Percentiles rank a stretch among this genome's conserved stretches.
Conservation (phyloP, 2,329 filamentous ascomycete species). For the Zymoseptoria tritici region DNA sequence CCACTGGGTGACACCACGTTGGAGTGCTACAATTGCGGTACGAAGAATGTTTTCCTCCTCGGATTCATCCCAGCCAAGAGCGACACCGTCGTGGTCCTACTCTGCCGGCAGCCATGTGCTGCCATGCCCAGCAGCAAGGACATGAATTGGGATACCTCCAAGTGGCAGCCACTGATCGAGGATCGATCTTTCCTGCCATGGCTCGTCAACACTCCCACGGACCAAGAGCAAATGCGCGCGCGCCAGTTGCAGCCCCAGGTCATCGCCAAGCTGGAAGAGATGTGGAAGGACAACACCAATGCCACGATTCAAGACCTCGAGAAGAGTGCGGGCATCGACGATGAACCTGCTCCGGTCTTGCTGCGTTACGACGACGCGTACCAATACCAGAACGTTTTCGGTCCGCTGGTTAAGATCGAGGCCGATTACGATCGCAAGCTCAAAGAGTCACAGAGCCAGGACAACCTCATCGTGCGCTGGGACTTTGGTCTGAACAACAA, state of each 20-base stretch:
- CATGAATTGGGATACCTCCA: slow-evolving; percentile 98
- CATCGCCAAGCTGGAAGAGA: slow-evolving; percentile 92
- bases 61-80: slow-evolving; percentile 98
- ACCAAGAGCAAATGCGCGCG: slow-evolving; percentile 91
- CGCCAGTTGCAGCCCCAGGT: slow-evolving; percentile 88
- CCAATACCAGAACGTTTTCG: slow-evolving; percentile 98
- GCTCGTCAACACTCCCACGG: slow-evolving; percentile 82
- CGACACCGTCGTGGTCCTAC: slow-evolving; percentile 91
- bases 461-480: slow-evolving; percentile 90
- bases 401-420: slow-evolving; percentile 96
- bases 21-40: slow-evolving; percentile 98
- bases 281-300: slow-evolving; percentile 92
- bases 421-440: slow-evolving; percentile 98
- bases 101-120: slow-evolving; percentile 94
- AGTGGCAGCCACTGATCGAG: slow-evolving; percentile 96
- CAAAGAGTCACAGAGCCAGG: slow-evolving; percentile 96
- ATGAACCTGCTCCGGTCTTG: slow-evolving; percentile 87
- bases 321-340: slow-evolving; percentile 83
- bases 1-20: slow-evolving; percentile 91
- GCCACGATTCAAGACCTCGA: slow-evolving; percentile 88
- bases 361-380: slow-evolving; percentile 94
- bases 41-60: slow-evolving; percentile 96
- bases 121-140: slow-evolving; percentile 94
- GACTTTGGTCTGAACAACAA: slow-evolving; percentile 95
- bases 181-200: slow-evolving; percentile 91